phyloP scores from a whole-genome alignment of 176 grass and related monocot species.

The Thinopyrum elongatum region DNA sequence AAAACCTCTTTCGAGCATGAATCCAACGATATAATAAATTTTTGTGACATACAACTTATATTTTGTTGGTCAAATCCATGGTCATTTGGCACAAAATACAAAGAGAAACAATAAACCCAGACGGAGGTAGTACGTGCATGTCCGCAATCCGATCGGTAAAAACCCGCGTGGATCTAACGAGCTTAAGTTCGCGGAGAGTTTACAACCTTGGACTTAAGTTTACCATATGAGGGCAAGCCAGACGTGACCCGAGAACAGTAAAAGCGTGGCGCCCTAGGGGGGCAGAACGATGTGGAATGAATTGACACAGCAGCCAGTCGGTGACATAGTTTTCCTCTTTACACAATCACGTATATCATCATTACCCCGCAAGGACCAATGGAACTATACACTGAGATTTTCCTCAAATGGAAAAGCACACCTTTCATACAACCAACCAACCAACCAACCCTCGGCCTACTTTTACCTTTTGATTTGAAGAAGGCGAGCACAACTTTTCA shows the following conservation, averaged over 20 bases:
- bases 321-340: conserved; percentile 28
- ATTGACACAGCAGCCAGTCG: conserved; percentile 24
- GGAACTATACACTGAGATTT: conserved; percentile 56
- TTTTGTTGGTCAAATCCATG: too few species aligned
- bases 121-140: too few species aligned
- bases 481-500: conserved; percentile 40
- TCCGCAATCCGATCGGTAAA: too few species aligned
- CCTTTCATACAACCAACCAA: conserved; percentile 38
- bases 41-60: too few species aligned
- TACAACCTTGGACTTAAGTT: not conserved
- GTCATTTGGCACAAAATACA: too few species aligned
- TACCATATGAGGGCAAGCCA: not conserved
- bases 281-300: conserved; percentile 17
- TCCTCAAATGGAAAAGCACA: conserved; percentile 40
- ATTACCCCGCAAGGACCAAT: conserved; percentile 34
- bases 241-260: not conserved
- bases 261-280: not conserved
- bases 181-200: not conserved
- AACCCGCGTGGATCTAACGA: not conserved
- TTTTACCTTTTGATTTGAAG: conserved; percentile 21
- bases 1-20: too few species aligned
- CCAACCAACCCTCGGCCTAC: conserved; percentile 11
- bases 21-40: too few species aligned
- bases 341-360: conserved; percentile 54
- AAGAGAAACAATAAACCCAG: too few species aligned